Conservation (phyloP, 1,284 basidiomycete species). For the Gymnopus androsaceus region DNA sequence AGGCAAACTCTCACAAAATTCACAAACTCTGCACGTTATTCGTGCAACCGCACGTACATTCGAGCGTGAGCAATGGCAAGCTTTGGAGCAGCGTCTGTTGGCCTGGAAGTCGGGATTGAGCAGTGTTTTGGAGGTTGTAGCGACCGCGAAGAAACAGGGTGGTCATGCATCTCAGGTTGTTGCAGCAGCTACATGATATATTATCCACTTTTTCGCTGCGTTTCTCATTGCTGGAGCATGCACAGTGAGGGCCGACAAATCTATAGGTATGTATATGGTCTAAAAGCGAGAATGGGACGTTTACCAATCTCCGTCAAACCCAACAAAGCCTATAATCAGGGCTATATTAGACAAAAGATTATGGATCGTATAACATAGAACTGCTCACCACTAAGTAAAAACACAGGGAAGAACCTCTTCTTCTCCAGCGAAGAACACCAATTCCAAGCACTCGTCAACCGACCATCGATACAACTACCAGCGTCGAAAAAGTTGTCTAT, state of each 20-base stretch:
- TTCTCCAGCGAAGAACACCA: constrained; percentile 83
- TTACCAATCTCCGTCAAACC: constrained; percentile 84
- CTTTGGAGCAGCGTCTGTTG: constrained; percentile 75
- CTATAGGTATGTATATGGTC: not conserved
- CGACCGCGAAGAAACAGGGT: constrained; percentile 55
- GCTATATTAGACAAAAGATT: constrained; percentile 9
- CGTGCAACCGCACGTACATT: constrained; percentile 81
- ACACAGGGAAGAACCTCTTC: constrained; percentile 78
- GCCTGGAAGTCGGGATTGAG: constrained; percentile 80
- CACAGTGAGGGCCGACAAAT: no score
- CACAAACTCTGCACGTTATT: constrained; percentile 74
- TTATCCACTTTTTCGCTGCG: not conserved
- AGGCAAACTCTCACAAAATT: constrained; percentile 85
- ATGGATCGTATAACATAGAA: no score
- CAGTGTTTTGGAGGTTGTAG: constrained; percentile 69
- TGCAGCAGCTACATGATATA: constrained; percentile 16
- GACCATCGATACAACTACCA: constrained; percentile 59
- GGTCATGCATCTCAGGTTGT: constrained; percentile 29
- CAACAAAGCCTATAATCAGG: constrained; percentile 61
- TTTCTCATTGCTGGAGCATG: no score
- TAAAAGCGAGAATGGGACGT: no score
- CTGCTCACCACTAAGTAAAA: constrained; percentile 68
- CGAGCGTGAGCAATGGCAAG: constrained; percentile 80
- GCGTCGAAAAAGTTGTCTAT: constrained; percentile 75
- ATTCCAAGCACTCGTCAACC: constrained; percentile 83